Base-by-base conservation (phyloP, 257 asterid species). In the Ballota nigra region DNA sequence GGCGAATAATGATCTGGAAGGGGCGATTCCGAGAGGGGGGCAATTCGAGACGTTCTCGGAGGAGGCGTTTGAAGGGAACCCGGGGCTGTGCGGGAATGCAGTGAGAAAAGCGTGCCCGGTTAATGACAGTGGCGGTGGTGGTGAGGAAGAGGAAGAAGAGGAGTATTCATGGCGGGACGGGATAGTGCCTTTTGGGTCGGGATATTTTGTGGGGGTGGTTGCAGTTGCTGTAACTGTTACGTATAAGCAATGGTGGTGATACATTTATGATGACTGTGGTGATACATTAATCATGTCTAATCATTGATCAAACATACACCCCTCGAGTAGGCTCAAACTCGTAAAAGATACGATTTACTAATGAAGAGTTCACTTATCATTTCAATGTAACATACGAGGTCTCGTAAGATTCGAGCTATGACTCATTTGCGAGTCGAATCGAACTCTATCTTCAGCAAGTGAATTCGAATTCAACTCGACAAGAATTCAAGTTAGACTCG, bases 1-100 rank as follows among this genome's bases (percentile, higher is more conserved):
- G 49, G 86, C 89, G 1, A 15, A 77, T 13, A 87, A 87, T 59
- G 84, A 81, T 77, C 84, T 87, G 1, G 55, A 59, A 43, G 92
- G 92, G 5, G 85, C 75, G 59, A 79, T 87, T 28, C 92, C 92
- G 2, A 61, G 43, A 2, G 86, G 85, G 11, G 81, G 79, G 3
- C 92, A 87, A 78, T 83, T 87, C 28, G 82, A 81, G 20, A 87
- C 92, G 3, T 87, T 87, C 23, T 0, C 80, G 0, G 47, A 66
- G 9, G 41, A 53, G 28, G 74, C 89, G 0, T 87, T 82, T 19
- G 77, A 74, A 60, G 92, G 89, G 38, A 87, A 87, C 69, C 84
- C 82, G 0, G 68, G 72, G 53, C 88, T 87, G 2, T 86, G 89
- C 16, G 92, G 92, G 1, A 7, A n/a, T 20, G 36, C 43, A 2